These are phyloP conservation scores for Solanum arcanum DNA, from an alignment of 257 asterid species.

Conservation along the genomic window DNA sequence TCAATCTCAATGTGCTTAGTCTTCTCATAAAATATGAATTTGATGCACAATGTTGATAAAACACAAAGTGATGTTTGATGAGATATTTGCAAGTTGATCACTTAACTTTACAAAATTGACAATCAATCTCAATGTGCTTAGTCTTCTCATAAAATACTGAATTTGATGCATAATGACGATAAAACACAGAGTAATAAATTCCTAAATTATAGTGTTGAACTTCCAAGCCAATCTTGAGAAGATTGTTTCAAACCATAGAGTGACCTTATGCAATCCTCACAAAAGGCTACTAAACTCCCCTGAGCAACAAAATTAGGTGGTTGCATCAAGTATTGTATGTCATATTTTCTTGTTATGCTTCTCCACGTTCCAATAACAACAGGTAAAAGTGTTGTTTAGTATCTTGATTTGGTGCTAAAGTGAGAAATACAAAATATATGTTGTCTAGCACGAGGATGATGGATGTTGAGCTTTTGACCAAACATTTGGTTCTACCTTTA, in stretches of 20 bases:
- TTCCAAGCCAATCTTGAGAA: background rate
- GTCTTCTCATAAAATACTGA: background rate
- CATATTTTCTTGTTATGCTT: background rate
- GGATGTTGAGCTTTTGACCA: background rate
- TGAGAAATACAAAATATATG: background rate
- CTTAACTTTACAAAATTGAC: background rate
- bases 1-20: too few species aligned
- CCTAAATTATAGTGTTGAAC: background rate
- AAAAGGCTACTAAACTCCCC: background rate
- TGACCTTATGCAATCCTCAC: background rate
- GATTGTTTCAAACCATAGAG: background rate
- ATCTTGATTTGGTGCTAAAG: background rate
- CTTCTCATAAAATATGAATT: too few species aligned
- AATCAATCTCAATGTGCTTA: background rate
- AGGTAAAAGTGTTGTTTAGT: background rate
- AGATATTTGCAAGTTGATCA: background rate
- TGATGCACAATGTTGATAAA: too few species aligned
- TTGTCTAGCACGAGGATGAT: background rate
- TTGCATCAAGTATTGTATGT: background rate
- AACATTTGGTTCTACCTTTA: background rate
- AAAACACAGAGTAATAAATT: background rate
- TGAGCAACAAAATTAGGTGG: background rate
- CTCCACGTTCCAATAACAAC: background rate
- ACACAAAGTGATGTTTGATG: background rate
- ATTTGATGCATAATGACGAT: background rate